A percentile compares a stretch with the other conserved stretches of the same genome.
Conservation (phyloP, 1,284 basidiomycete genomes). For the Ganoderma boninense region DNA sequence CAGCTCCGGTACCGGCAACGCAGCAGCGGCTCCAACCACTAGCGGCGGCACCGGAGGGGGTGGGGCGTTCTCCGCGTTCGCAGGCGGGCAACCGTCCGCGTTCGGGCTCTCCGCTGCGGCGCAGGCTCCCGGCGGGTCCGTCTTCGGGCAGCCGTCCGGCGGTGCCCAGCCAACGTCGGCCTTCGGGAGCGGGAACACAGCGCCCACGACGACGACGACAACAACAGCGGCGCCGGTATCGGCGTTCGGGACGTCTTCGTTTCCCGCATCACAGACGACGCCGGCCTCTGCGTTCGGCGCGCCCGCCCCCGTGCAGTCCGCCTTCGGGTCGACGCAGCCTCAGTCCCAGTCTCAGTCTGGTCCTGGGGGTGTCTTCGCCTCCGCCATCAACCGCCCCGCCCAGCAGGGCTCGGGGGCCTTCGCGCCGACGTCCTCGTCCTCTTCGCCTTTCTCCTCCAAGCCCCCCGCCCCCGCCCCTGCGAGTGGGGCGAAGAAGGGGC, state of each 20-base stretch:
- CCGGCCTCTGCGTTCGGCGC: slow-evolving; percentile 44
- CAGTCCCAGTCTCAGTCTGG: slow-evolving; percentile 18
- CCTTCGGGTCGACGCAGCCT: slow-evolving; percentile 46
- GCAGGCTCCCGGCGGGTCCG: slow-evolving; percentile 36
- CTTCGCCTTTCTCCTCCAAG: neutral
- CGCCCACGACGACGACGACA: slow-evolving; percentile 33
- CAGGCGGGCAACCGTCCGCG: slow-evolving; percentile 41
- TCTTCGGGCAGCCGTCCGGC: slow-evolving; percentile 39
- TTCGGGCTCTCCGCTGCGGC: slow-evolving; percentile 41
- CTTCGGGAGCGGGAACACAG: slow-evolving; percentile 20
- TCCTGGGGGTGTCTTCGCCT: neutral
- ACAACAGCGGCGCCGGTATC: slow-evolving; percentile 22
- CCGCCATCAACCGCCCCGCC: neutral
- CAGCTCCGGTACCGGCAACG: slow-evolving; percentile 31
- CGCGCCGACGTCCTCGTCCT: neutral
- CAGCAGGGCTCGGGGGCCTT: neutral
- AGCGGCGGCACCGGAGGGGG: slow-evolving; percentile 11
- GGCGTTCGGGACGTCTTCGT: slow-evolving; percentile 33
- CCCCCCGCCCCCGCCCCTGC: slow-evolving; percentile 14
- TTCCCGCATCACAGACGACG: slow-evolving; percentile 38
- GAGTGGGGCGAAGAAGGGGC: slow-evolving; percentile 26
- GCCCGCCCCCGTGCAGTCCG: slow-evolving; percentile 34
- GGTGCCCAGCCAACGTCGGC: neutral
- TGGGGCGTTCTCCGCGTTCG: slow-evolving; percentile 46
- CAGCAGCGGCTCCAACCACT: neutral